phyloP scores from a whole-genome alignment of 2,329 filamentous ascomycete species.

The Byssochlamys sp. region DNA sequence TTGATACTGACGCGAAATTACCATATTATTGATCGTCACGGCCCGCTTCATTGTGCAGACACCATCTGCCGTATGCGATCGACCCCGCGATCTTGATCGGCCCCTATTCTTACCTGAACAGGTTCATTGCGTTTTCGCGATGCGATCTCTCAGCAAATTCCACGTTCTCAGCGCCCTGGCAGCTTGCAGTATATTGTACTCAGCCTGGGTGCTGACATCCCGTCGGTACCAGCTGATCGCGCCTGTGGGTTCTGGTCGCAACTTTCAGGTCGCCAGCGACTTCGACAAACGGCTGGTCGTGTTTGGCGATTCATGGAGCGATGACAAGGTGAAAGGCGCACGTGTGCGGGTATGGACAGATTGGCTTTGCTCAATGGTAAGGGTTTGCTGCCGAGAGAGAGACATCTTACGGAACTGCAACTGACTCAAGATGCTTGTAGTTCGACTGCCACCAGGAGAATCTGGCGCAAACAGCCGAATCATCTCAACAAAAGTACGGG shows the following conservation, averaged over 20 bases:
- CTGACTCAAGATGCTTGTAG: constrained; percentile 11
- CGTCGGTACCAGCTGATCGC: constrained; percentile 13
- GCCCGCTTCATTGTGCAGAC: neutral
- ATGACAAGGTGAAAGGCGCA: constrained; percentile 19
- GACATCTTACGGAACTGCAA: neutral
- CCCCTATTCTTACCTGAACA: neutral
- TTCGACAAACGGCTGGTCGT: constrained; percentile 25
- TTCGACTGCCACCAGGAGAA: constrained; percentile 27
- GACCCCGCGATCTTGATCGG: neutral
- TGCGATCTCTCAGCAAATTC: constrained; percentile 22
- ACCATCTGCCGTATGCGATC: neutral
- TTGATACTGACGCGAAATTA: neutral
- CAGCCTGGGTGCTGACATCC: constrained; percentile 19
- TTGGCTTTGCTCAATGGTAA: constrained; percentile 28
- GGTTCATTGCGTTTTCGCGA: constrained; percentile 1
- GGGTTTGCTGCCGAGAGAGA: constrained; percentile 1
- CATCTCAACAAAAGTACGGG: constrained; percentile 15
- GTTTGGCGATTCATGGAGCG: constrained; percentile 33
- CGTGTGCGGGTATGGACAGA: constrained; percentile 26
- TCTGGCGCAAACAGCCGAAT: constrained; percentile 21
- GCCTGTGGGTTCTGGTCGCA: constrained; percentile 5
- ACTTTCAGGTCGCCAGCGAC: constrained; percentile 12
- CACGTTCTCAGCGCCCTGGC: constrained; percentile 22
- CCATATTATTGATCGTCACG: neutral
- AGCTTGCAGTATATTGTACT: constrained; percentile 20